Base-by-base conservation (phyloP, 2,329 filamentous ascomycete species). In the Claviceps spartinae region DNA sequence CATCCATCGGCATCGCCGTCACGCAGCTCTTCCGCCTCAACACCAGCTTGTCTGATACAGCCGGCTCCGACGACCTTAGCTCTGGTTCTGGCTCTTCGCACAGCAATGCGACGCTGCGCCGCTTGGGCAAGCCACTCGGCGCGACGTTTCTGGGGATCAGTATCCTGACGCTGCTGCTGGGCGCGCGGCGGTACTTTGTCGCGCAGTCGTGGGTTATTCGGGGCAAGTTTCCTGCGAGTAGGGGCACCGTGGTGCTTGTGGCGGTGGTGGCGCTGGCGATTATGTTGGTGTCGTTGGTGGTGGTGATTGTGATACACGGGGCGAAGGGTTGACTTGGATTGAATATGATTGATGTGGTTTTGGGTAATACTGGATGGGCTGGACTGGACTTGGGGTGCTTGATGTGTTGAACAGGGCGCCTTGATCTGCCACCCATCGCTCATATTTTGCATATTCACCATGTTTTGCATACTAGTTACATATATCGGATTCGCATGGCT, bases 21-120 rank as follows among this genome's bases (percentile, higher is more conserved):
- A 91, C 87, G 1, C 87, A 93, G 65, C 79, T 93, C 47, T 91
- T 93, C 70, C 83, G 87, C 26, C 80, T 93, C 53, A 90, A 90
- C 70, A 85, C 82, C 0, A 76, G 80, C 8, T 70, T 85, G 42
- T 62, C 68, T 22, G 60, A 63, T 41, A 55, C 59, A 30, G 56
- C 52, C 40, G 59, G 60, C 26, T 56, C 53, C 40, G 59, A 62
- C 22, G 63, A 68, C 42, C 8, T 8, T 8, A 11, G 26, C 8
- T 30, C 8, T 8, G 8, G 9, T 30, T 30, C 26, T 11, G 26
- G 8, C 26, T 30, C 26, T 30, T 61, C 63, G 34, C 66, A 66
- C 52, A 30, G 26, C 26, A 63, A 69, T 43, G 62, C 67, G 41
- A 72, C 70, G 38, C 69, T 87, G 48, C 76, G 81, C 44, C 77